Evolutionary conservation across 192 early-diverging fungal genomes (phyloP), one percentile per base, ranked within the genome.

Genomic region (Rhizoclosmatium globosum): DNA sequence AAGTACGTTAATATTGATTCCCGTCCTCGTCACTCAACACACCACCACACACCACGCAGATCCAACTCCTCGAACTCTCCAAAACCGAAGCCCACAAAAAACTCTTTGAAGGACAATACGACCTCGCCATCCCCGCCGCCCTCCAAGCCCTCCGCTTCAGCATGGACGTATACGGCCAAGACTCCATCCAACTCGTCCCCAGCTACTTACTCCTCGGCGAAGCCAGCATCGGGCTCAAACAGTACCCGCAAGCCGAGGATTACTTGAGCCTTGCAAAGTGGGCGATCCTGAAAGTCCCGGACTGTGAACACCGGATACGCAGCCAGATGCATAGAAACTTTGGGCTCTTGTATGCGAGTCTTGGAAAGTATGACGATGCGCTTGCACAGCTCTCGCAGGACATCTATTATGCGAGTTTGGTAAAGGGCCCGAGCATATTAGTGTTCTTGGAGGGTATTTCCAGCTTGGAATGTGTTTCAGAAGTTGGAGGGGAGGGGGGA

Each of bases 261-360:
- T 90, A 90, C 77, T 80, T 90, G 0, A 86, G 87, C 23, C 76
- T 90, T 38, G 89, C 89, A 21, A 88, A 90, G 79, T 90, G 87
- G 86, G 88, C 89, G 23, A 64, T 90, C 11, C 70, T 90, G 53
- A 89, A 89, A 64, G 68, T 84, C 15, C 64, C 77, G 21, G 45
- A 83, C 43, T 78, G 79, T 50, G 83, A 81, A 44, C 65, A 85
- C 65, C 45, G 66, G 50, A 78, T 90, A 2, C 64, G 77, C 46
- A 76, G 83, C 15, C 82, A 91, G 76, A 72, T 90, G 59, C 80
- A 89, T 66, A 46, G 89, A 45, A 90, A 90, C 73, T 87, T 90
- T 71, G 89, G 89, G 7, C 72, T 90, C 41, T 77, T 90, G 57
- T 90, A 87, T 75, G 59, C 71, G 19, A 64, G 71, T 13, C 81